These are phyloP conservation scores for Amanita rimosa DNA, from an alignment of 768 basidiomycete species.

Conservation along the genomic window DNA sequence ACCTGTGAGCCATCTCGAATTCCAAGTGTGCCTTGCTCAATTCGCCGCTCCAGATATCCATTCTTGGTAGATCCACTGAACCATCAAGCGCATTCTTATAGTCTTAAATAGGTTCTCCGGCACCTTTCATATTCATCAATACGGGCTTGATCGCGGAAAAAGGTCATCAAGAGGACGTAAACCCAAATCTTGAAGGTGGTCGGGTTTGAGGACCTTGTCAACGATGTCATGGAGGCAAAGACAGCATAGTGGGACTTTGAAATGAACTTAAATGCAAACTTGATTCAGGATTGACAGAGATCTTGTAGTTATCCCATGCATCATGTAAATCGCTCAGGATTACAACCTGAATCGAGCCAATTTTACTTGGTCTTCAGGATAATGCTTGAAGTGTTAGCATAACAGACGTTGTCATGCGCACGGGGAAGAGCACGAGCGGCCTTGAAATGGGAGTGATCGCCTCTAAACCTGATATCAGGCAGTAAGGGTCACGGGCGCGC, in stretches of 20 bases:
- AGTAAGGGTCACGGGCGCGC: not conserved
- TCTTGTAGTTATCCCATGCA: not conserved
- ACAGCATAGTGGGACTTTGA: not conserved
- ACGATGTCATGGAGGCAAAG: not conserved
- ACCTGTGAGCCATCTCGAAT: slow-evolving; percentile 14
- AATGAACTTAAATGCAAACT: not conserved
- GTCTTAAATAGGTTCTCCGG: not conserved
- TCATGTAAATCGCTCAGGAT: not conserved
- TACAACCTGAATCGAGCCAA: not conserved
- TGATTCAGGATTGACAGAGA: slow-evolving; percentile 1
- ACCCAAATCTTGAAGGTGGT: too few relatives aligned
- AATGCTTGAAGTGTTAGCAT: too few relatives aligned
- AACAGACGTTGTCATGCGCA: too few relatives aligned
- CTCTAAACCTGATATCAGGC: not conserved
- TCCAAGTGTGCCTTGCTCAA: slow-evolving; percentile 16
- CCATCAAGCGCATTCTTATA: not conserved
- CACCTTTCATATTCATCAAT: slow-evolving; percentile 1
- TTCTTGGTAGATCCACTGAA: not conserved
- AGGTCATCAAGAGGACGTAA: not conserved
- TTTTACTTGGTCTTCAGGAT: not conserved
- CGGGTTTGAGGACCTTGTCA: not conserved
- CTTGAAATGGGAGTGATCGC: too few relatives aligned
- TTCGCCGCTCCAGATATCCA: slow-evolving; percentile 8
- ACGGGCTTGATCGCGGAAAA: not conserved
- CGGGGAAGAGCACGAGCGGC: too few relatives aligned